Evolutionary conservation across 2,329 filamentous ascomycete species (phyloP), one percentile per base, ranked within the genome.

Genomic region (Truncatella angustata): DNA sequence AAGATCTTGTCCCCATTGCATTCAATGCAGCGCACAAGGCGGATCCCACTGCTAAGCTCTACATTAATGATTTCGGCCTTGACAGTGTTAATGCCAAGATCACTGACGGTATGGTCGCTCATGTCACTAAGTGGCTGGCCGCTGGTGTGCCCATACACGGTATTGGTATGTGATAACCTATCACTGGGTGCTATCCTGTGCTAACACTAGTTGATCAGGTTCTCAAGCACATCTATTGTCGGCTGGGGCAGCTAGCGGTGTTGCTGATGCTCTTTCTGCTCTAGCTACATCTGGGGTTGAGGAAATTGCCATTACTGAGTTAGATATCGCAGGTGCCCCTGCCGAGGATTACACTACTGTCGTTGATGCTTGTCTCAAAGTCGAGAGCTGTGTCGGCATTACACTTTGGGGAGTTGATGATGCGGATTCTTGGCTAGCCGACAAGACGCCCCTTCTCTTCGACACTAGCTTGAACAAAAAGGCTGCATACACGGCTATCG

Each of bases 31-130:
- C 88, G 20, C 79, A 80, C 48, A 75, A 75, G 6, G 86, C 84
- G 10, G 87, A 90, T 65, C 85, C 87, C 2, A 61, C 69, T 51
- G 85, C 84, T 3, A 86, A 86, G 70, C 75, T 91, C 35, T 91
- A 88, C 73, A 88, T 90, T 71, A 91, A 91, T 69, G 87, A 91
- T 66, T 82, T 78, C 70, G 87, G 87, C 71, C 78, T 88, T 49
- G 86, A 88, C 70, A 74, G 68, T 39, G 76, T 84, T n/a, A 75
- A 79, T 60, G 72, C 77, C 56, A 90, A 91, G 73, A 44, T 73
- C 49, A 73, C 74, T 28, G 70, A 60, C 18, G 76, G 75, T 43
- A 77, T 85, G 70, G 71, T 77, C 10, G 62, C 61, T 34, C 71
- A 81, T 60, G 86, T 90, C 58, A 79, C 80, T 62, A 79, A 83